phyloP scores from a whole-genome alignment of 768 basidiomycete genomes.

The Scleroderma bovista region DNA sequence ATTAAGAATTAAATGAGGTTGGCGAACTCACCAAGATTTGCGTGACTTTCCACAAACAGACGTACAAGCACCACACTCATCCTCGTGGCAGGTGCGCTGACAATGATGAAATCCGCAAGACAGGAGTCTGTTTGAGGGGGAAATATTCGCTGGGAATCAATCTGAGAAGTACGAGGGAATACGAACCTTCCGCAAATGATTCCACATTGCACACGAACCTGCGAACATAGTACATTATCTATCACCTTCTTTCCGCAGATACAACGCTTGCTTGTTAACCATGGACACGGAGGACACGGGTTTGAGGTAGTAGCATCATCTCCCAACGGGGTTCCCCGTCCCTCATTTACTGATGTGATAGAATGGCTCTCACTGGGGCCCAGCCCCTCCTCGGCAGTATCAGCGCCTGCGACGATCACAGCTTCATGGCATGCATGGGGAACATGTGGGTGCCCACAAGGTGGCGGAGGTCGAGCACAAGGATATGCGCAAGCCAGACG shows the following conservation, averaged over 20 bases:
- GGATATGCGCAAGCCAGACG: slow-evolving; percentile 73
- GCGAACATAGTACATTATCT: slow-evolving; percentile 77
- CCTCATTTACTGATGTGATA: too few species aligned
- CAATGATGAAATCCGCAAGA: slow-evolving; percentile 90
- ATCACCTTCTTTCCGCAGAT: slow-evolving; percentile 86
- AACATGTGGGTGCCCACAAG: slow-evolving; percentile 79
- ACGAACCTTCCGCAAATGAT: slow-evolving; percentile 69
- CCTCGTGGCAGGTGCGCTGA: slow-evolving; percentile 75
- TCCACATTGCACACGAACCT: slow-evolving; percentile 78
- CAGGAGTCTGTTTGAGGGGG: slow-evolving; percentile 44
- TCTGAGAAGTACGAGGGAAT: neutral
- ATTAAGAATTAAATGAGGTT: neutral
- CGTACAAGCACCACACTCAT: slow-evolving; percentile 72
- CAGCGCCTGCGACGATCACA: slow-evolving; percentile 25
- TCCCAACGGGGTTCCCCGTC: too few species aligned
- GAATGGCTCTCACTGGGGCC: too few species aligned
- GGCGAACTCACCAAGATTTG: slow-evolving; percentile 62
- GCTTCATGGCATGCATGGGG: slow-evolving; percentile 83
- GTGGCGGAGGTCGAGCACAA: slow-evolving; percentile 61
- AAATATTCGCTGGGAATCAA: neutral
- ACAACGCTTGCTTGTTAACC: slow-evolving; percentile 72
- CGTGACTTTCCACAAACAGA: slow-evolving; percentile 82
- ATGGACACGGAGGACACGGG: slow-evolving; percentile 82
- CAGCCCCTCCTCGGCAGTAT: slow-evolving; percentile 21
- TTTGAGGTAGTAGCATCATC: neutral